Evolutionary conservation across 179 eudicot species (phyloP).

Genomic region (Silene vulgaris): DNA sequence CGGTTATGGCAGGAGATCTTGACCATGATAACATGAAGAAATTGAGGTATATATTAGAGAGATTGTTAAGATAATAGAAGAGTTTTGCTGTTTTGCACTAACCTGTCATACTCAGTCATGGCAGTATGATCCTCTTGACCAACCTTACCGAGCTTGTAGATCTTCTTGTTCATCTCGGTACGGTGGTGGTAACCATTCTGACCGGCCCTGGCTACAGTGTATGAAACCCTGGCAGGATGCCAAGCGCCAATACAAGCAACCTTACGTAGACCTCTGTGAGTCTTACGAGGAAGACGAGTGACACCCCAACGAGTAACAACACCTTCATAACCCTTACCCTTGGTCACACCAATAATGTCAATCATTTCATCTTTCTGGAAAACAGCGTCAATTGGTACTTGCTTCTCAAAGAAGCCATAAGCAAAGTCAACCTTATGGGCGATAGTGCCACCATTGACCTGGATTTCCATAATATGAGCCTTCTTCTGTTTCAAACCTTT

Average conservation of each 20-base stretch:
- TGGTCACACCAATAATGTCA: conserved; percentile 77
- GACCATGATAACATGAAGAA: background rate
- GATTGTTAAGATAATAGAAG: background rate
- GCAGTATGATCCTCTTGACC: conserved; percentile 58
- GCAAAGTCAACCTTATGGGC: conserved; percentile 71
- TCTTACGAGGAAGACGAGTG: conserved; percentile 83
- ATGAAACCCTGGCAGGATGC: conserved; percentile 83
- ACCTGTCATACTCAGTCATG: conserved; percentile 76
- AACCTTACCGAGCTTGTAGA: conserved; percentile 66
- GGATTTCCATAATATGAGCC: conserved; percentile 73
- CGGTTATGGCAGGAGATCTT: background rate
- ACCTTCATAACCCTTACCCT: conserved; percentile 80
- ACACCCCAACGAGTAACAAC: conserved; percentile 94
- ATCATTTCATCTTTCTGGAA: conserved; percentile 77
- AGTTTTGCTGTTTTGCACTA: background rate
- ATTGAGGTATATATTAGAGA: no score
- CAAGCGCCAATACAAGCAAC: conserved; percentile 87
- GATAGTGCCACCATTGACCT: conserved; percentile 66
- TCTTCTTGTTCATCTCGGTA: conserved; percentile 80
- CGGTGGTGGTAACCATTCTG: conserved; percentile 89
- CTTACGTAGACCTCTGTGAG: conserved; percentile 87
- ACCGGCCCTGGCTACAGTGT: conserved; percentile 86
- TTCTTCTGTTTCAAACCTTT: conserved; percentile 76
- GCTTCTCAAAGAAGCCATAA: conserved; percentile 69
- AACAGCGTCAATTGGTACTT: conserved; percentile 60